Evolutionary conservation across 495 filamentous ascomycete species (phyloP).

Genomic region (Diplogelasinospora grovesii): DNA sequence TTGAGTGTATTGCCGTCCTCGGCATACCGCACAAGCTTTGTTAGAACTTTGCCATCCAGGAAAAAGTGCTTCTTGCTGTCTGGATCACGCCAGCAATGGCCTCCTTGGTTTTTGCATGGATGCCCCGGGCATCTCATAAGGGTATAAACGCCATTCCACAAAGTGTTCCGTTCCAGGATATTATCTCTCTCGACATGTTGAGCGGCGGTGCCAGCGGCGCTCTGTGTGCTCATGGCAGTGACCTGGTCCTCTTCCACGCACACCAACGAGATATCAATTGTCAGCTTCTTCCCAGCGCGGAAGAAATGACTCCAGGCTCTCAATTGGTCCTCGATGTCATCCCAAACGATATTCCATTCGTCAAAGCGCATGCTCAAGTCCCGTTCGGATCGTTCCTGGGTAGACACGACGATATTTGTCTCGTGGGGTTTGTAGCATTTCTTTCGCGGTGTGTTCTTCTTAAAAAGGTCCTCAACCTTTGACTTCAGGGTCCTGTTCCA

Average conservation of each 20-base stretch:
- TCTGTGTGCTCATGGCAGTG: not conserved
- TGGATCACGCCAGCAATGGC: conserved; percentile 29
- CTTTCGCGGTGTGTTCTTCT: conserved; percentile 12
- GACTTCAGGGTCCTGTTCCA: conserved; percentile 8
- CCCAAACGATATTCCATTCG: conserved; percentile 13
- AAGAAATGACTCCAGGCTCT: conserved; percentile 15
- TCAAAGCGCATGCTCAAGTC: conserved; percentile 15
- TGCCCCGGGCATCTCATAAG: conserved; percentile 22
- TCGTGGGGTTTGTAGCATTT: conserved; percentile 15
- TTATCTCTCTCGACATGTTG: conserved; percentile 17
- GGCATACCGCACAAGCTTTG: conserved; percentile 18
- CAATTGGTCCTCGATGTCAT: conserved; percentile 8
- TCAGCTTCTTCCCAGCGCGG: no score
- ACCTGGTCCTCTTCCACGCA: conserved; percentile 5
- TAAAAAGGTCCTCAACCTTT: conserved; percentile 13
- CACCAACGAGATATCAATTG: conserved; percentile 21
- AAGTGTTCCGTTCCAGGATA: conserved; percentile 18
- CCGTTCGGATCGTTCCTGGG: conserved; percentile 11
- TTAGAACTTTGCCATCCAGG: conserved; percentile 21
- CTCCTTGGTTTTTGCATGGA: conserved; percentile 19
- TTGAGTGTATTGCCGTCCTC: conserved; percentile 17
- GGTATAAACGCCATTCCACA: conserved; percentile 26
- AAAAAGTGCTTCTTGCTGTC: conserved; percentile 27
- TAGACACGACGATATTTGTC: conserved; percentile 16
- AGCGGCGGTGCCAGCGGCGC: conserved; percentile 4